Evolutionary conservation across 2,329 filamentous ascomycete genomes (phyloP), one percentile per base, ranked within the genome.

Genomic region (Cryphonectria naterciae): DNA sequence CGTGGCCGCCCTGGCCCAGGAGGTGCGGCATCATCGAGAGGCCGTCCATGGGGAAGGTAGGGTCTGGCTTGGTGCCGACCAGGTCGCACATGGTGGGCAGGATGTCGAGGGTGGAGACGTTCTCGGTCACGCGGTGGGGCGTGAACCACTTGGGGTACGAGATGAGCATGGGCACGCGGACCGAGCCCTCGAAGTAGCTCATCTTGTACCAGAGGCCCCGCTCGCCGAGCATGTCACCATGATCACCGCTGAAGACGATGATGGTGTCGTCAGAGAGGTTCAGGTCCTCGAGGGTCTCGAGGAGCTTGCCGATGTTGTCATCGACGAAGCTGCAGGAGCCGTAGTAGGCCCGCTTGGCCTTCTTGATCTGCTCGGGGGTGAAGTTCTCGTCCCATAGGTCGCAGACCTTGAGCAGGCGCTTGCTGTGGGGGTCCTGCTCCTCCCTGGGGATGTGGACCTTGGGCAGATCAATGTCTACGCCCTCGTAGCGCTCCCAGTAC

Each of bases 201-300:
- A 98, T 98, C 87, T 98, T 98, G 85, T 97, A 95, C 95, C 95
- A 98, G 63, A 98, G 84, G 7, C 93, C 92, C 68, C 94, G 91
- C 84, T 98, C 95, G 71, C 95, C 95, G 10, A 98, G 88, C 95
- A 98, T 98, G 81, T 98, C 95, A 69, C 95, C 95, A 78, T 98
- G 95, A 79, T 98, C 95, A 61, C 95, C 94, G 71, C 92, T 95
- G 83, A 98, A 98, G 75, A 98, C 90, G 76, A 98, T 86, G 76
- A 97, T 94, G 17, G 95, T 98, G 81, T 97, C 89, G 46, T 97
- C 90, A 72, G 91, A 91, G 61, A 98, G 85, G 8, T 91, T 88
- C 78, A 93, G 95, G 72, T 94, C 87, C 79, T 94, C 92, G 25
- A 98, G 84, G 0, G 93, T 91, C 73, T 89, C 85, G 35, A 97